A percentile compares a stretch with the other conserved stretches of the same genome.
Evolutionary conservation across 768 basidiomycete genomes (phyloP).

Genomic region (Naganishia antarctica): DNA sequence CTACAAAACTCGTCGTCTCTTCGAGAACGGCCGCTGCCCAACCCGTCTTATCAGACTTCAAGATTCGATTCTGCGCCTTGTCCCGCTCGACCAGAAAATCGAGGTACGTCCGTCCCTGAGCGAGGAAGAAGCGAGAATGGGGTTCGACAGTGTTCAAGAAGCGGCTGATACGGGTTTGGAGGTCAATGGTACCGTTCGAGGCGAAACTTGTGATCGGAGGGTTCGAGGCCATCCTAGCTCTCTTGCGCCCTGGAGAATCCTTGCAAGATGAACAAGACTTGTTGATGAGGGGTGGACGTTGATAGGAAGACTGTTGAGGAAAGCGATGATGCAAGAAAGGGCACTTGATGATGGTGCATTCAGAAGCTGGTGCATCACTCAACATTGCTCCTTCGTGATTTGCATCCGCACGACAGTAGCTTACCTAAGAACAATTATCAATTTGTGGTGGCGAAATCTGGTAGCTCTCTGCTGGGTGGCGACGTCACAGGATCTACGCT

Average conservation of each 20-base stretch:
- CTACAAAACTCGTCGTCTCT: constrained; percentile 1
- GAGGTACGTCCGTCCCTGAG: not conserved
- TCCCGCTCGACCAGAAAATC: constrained; percentile 1
- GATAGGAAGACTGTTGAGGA: no score
- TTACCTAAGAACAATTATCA: no score
- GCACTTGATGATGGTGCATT: no score
- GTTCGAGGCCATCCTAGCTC: constrained; percentile 14
- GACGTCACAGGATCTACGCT: no score
- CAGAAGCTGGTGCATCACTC: not conserved
- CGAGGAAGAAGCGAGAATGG: constrained; percentile 1
- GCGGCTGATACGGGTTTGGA: constrained; percentile 15
- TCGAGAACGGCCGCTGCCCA: not conserved
- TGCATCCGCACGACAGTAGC: constrained; percentile 1
- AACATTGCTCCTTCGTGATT: not conserved
- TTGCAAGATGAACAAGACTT: not conserved
- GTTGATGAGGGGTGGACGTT: no score
- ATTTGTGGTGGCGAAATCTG: no score
- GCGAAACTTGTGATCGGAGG: not conserved
- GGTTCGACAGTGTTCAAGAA: constrained; percentile 9
- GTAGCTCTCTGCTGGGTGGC: no score
- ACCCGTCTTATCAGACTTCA: constrained; percentile 9
- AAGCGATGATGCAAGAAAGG: no score
- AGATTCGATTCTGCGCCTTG: not conserved
- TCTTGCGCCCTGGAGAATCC: not conserved
- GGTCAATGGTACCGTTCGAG: not conserved